Base-by-base conservation (phyloP, 1,284 basidiomycete species). In the Fomes fomentarius region DNA sequence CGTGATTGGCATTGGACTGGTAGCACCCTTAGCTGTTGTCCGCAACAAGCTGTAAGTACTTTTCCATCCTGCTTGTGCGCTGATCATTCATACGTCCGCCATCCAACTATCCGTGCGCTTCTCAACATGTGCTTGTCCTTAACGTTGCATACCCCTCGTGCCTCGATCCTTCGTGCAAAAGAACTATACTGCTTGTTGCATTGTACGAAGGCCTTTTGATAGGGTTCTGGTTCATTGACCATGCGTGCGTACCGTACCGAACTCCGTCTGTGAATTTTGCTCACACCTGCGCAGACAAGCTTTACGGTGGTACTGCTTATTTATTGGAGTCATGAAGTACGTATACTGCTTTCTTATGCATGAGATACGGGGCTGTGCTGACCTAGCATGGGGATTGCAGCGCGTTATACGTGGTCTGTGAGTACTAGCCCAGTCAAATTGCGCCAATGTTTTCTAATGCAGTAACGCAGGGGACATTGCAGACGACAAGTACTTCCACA, bases 221-320 rank as follows among this genome's bases (percentile, higher is more conserved):
- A 52, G 90, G 88, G 1, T 93, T 93, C 63, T 93, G 91, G 90
- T 93, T 93, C 67, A 81, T 92, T 53, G 87, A 84, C 62, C 91
- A 93, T 66, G 90, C 78, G 89, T 92, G 64, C 52, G 85, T 75
- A 10, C 14, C 3, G 24, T 17, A 30, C 40, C 54, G 8, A 17
- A 1, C 4, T 19, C 40, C 30, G 25, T 48, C 30, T 41, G 30
- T 43, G 35, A 24, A 37, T 28, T 34, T 25, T 24, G 8, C 40
- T 54, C 19, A 45, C 12, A 30, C 25, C 43, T 22, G 48, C 58
- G 11, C 72, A 83, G 89, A 66, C 69, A 78, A 57, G 78, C 83
- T 28, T 62, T 93, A 43, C 80, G 90, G 52, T 93, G 90, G 90
- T 93, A 93, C 63, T 90, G 88, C 65, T 75, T 93, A 35, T 89